phyloP scores from a whole-genome alignment of 2,329 filamentous ascomycete species.

The Verticillium albo-atrum region DNA sequence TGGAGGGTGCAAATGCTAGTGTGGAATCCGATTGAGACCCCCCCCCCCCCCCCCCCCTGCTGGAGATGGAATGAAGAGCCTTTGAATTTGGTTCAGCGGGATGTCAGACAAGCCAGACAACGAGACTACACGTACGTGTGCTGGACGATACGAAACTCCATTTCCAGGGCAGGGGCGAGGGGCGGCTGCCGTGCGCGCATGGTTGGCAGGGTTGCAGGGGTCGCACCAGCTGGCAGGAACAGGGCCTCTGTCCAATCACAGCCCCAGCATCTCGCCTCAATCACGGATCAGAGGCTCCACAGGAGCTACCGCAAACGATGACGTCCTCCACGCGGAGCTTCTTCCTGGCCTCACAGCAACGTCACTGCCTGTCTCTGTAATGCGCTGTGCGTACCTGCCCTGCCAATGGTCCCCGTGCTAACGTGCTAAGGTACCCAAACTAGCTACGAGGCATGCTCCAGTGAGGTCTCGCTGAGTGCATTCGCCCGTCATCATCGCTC shows the following conservation, averaged over 20 bases:
- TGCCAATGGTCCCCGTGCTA: background rate
- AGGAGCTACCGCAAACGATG: constrained; percentile 2
- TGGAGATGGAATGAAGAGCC: background rate
- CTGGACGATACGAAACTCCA: no score
- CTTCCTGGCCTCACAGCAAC: background rate
- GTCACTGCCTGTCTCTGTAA: background rate
- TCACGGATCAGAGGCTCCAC: background rate
- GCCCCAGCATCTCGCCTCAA: background rate
- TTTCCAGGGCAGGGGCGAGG: background rate
- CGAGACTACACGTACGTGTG: no score
- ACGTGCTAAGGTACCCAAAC: background rate
- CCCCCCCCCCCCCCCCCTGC: background rate
- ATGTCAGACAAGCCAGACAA: background rate
- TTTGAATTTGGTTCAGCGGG: background rate
- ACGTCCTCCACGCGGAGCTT: background rate
- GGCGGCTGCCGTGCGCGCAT: background rate
- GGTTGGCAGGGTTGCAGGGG: background rate
- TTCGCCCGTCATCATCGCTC: background rate
- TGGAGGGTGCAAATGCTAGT: background rate
- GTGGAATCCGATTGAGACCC: background rate
- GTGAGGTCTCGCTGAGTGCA: background rate
- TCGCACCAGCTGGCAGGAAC: background rate
- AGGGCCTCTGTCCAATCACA: background rate
- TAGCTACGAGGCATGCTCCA: background rate
- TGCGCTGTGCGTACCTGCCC: background rate